phyloP scores from a whole-genome alignment of 2,329 filamentous ascomycete genomes.

The Colletotrichum lentis region DNA sequence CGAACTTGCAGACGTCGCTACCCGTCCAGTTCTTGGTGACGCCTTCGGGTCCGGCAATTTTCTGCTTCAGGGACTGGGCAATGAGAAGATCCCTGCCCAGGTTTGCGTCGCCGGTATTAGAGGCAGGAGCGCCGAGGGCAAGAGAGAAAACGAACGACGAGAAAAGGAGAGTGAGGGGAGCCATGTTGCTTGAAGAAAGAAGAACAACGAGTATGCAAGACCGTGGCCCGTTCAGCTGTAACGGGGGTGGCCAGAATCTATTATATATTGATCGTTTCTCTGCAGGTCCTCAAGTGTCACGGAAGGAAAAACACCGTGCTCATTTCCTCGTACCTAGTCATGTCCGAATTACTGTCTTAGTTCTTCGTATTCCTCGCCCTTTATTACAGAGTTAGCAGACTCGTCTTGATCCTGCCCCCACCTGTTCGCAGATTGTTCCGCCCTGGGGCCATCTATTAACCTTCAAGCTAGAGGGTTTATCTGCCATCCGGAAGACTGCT shows the following conservation, averaged over 20 bases:
- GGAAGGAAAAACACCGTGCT: not conserved
- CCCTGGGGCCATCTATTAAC: not conserved
- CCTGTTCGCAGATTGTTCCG: not conserved
- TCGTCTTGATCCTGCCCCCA: not conserved
- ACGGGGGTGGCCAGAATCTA: not conserved
- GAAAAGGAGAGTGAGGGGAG: slow-evolving; percentile 12
- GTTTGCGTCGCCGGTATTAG: not conserved
- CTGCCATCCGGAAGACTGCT: not conserved
- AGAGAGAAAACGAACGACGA: slow-evolving; percentile 24
- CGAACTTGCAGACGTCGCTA: slow-evolving; percentile 17
- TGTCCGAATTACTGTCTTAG: not conserved
- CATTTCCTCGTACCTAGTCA: not conserved
- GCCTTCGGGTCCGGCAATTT: slow-evolving; percentile 1
- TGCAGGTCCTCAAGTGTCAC: not conserved
- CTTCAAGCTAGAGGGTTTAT: not conserved
- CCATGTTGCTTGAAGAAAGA: not conserved
- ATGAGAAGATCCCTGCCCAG: slow-evolving; percentile 15
- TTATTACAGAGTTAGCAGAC: not conserved
- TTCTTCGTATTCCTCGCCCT: not conserved
- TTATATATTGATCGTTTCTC: not conserved
- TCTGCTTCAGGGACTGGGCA: slow-evolving; percentile 10
- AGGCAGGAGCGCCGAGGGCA: slow-evolving; percentile 13
- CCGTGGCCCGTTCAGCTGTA: accelerated
- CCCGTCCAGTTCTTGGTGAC: slow-evolving; percentile 18
- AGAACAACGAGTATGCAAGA: not conserved